Conservation (phyloP, 352 stramenopile genomes). For the Globisporangium middletonii region DNA sequence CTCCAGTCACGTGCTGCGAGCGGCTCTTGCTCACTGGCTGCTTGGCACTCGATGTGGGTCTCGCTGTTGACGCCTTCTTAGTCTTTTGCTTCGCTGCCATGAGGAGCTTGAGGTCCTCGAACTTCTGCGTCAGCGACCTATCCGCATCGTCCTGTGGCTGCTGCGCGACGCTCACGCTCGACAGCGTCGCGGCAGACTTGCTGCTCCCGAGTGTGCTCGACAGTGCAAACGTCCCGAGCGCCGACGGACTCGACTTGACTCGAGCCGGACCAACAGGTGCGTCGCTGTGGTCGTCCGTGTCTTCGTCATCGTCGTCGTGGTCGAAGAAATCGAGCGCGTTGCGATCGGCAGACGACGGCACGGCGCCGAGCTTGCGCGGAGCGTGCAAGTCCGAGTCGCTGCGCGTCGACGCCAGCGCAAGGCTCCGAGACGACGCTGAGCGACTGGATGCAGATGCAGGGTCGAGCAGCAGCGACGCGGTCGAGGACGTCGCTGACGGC, state of each 20-base stretch:
- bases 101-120: conserved; percentile 53
- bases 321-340: conserved; percentile 49
- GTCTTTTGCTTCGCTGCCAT: conserved; percentile 37
- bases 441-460: neutral
- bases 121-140: conserved; percentile 44
- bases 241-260: conserved; percentile 11
- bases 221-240: conserved; percentile 7
- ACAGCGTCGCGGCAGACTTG: conserved; percentile 12
- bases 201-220: conserved; percentile 11
- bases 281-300: conserved; percentile 15
- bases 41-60: neutral
- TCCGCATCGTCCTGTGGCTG: conserved; percentile 7
- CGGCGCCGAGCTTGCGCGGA: conserved; percentile 26
- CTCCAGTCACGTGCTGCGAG: neutral
- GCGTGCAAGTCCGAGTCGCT: conserved; percentile 65
- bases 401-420: conserved; percentile 22
- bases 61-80: neutral
- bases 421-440: neutral
- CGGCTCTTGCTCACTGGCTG: neutral
- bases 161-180: conserved; percentile 1
- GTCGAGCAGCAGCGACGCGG: conserved; percentile 1
- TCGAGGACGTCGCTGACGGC: conserved; percentile 8
- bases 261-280: conserved; percentile 2
- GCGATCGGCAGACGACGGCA: conserved; percentile 51
- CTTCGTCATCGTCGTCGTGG: conserved; percentile 15